A percentile compares a stretch with the other conserved stretches of the same genome.
Conservation (phyloP, 2,329 filamentous ascomycete genomes). For the Emmonsiellopsis sp. region DNA sequence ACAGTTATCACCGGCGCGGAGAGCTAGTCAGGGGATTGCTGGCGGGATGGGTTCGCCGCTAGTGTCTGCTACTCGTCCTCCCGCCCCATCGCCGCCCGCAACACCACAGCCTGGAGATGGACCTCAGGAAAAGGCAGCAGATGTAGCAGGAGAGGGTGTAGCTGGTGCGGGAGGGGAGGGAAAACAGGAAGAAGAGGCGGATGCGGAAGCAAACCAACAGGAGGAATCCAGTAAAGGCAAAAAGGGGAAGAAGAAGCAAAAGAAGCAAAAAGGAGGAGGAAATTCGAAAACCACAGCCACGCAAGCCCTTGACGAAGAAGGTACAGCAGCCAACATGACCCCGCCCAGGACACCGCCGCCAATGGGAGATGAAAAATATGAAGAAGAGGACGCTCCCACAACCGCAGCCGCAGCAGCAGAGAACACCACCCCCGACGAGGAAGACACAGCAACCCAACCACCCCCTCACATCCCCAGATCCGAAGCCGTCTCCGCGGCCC, state of each 20-base stretch:
- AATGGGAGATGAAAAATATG: conserved; percentile 10
- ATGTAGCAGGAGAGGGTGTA: conserved; percentile 5
- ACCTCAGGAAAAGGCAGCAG: conserved; percentile 1
- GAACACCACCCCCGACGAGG: conserved; percentile 7
- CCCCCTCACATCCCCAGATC: background rate
- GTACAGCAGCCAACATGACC: conserved; percentile 22
- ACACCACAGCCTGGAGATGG: conserved; percentile 9
- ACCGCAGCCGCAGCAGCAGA: conserved; percentile 4
- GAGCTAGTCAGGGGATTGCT: background rate
- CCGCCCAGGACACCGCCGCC: conserved; percentile 30
- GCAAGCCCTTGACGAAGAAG: conserved; percentile 13
- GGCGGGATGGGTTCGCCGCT: conserved; percentile 6
- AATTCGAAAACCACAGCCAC: background rate
- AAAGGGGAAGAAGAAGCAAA: conserved; percentile 21
- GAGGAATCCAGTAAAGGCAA: conserved; percentile 18
- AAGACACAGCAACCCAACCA: conserved; percentile 4
- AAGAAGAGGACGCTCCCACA: conserved; percentile 9
- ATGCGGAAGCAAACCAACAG: background rate
- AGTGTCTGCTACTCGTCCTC: conserved; percentile 16
- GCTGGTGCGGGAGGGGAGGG: background rate
- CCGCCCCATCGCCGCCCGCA: conserved; percentile 22
- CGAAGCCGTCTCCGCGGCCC: conserved; percentile 2
- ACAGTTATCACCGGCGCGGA: conserved; percentile 4
- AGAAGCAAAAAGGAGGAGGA: conserved; percentile 16
- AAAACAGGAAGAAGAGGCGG: conserved; percentile 15